Conservation (phyloP, 1,284 basidiomycete genomes). For the Malassezia brasiliensis region DNA sequence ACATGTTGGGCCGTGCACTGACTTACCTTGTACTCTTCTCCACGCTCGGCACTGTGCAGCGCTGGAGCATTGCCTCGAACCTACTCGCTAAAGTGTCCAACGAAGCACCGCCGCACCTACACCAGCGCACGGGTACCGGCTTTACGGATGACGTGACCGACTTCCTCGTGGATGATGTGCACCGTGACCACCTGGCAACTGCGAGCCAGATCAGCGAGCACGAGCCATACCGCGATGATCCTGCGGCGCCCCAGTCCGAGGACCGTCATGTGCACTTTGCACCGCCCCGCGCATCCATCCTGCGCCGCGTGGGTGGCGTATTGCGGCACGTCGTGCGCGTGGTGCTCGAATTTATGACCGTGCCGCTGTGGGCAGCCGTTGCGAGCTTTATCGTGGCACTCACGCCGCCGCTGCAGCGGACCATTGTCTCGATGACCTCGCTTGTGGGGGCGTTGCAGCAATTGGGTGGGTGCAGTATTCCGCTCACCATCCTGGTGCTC, state of each 20-base stretch:
- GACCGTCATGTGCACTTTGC: not conserved
- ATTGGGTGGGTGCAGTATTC: slow-evolving; percentile 54
- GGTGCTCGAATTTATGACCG: slow-evolving; percentile 73
- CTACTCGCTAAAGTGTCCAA: slow-evolving; percentile 36
- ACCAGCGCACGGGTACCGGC: not conserved
- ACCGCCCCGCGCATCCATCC: not conserved
- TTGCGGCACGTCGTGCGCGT: slow-evolving; percentile 41
- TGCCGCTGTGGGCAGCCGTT: slow-evolving; percentile 55
- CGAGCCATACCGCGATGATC: slow-evolving; percentile 5
- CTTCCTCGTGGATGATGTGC: slow-evolving; percentile 6
- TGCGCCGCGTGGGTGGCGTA: slow-evolving; percentile 6
- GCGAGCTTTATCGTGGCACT: slow-evolving; percentile 71
- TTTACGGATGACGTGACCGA: slow-evolving; percentile 16
- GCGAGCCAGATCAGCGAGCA: not conserved
- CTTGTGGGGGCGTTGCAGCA: slow-evolving; percentile 50
- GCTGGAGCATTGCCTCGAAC: slow-evolving; percentile 50
- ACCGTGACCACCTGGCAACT: slow-evolving; percentile 6
- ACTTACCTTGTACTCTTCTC: slow-evolving; percentile 87
- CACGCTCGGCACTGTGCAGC: slow-evolving; percentile 70
- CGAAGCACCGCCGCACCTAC: not conserved
- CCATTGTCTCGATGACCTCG: slow-evolving; percentile 45
- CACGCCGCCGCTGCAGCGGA: slow-evolving; percentile 57
- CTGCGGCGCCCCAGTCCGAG: not conserved
- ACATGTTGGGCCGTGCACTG: slow-evolving; percentile 82
- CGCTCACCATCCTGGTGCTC: slow-evolving; percentile 77